These are phyloP conservation scores for Ajuga chamaepitys DNA, from an alignment of 257 asterid species.

Conservation along the genomic window DNA sequence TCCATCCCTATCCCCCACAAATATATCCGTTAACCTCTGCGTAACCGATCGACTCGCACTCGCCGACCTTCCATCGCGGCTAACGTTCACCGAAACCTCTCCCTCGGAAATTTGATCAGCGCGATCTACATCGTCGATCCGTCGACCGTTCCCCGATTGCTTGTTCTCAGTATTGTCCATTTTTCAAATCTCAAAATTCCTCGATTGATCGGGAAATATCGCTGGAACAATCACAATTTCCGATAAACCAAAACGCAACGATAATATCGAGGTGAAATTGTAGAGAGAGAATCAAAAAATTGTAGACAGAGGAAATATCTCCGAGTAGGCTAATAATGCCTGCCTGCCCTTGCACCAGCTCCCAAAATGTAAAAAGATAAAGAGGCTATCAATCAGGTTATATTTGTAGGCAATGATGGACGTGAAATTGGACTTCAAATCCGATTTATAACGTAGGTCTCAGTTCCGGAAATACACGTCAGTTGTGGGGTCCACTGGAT, in stretches of 20 bases:
- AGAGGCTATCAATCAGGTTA: not conserved
- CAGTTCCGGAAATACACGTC: conserved; percentile 41
- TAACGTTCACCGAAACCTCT: conserved; percentile 22
- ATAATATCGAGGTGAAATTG: conserved; percentile 7
- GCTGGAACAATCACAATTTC: conserved; percentile 6
- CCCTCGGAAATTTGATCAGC: conserved; percentile 34
- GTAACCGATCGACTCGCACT: conserved; percentile 33
- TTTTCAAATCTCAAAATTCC: conserved; percentile 11
- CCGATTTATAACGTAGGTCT: conserved; percentile 9
- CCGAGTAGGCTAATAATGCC: not conserved
- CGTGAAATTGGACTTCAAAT: conserved; percentile 16
- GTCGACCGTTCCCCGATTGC: conserved; percentile 27
- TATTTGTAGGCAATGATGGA: conserved; percentile 27
- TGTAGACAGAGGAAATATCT: not conserved
- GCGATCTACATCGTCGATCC: conserved; percentile 35
- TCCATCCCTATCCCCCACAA: conserved; percentile 47
- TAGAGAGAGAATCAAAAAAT: not conserved
- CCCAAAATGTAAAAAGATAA: conserved; percentile 5
- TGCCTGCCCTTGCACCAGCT: conserved; percentile 8
- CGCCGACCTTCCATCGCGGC: conserved; percentile 22
- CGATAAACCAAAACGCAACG: conserved; percentile 10
- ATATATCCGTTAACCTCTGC: conserved; percentile 41
- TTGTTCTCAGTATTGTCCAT: conserved; percentile 50
- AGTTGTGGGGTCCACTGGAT: conserved; percentile 16
- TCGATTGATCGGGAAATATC: conserved; percentile 4